Evolutionary conservation across 2,329 filamentous ascomycete species (phyloP).

Genomic region (Fusarium sp.): DNA sequence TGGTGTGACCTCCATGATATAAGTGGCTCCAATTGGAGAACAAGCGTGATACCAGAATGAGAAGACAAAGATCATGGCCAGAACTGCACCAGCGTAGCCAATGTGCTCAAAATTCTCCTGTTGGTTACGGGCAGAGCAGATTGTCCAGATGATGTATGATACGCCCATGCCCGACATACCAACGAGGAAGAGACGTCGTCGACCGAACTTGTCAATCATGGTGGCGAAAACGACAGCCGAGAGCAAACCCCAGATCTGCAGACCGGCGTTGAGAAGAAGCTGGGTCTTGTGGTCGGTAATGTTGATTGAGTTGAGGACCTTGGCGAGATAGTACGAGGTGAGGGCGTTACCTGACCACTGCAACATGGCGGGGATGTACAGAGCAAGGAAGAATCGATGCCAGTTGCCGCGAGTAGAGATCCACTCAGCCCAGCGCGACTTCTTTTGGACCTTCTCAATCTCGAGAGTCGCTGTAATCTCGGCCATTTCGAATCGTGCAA

Average conservation of each 20-base stretch:
- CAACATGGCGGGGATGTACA: constrained; percentile 42
- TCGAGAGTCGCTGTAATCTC: constrained; percentile 36
- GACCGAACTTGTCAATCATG: constrained; percentile 51
- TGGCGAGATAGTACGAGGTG: constrained; percentile 50
- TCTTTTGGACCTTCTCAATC: constrained; percentile 39
- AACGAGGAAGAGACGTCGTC: constrained; percentile 51
- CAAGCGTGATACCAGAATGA: constrained; percentile 43
- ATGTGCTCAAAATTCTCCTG: constrained; percentile 35
- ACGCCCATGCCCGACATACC: constrained; percentile 47
- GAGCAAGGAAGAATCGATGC: constrained; percentile 43
- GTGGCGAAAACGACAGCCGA: constrained; percentile 47
- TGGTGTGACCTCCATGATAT: constrained; percentile 55
- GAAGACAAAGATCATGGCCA: constrained; percentile 48
- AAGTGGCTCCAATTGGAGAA: constrained; percentile 53
- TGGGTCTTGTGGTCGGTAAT: constrained; percentile 46
- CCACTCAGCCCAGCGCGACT: constrained; percentile 30
- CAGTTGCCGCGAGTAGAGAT: constrained; percentile 41
- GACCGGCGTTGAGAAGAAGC: constrained; percentile 43
- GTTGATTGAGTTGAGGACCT: constrained; percentile 51
- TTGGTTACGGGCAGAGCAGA: constrained; percentile 48
- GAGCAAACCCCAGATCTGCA: constrained; percentile 48
- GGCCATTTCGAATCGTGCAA: constrained; percentile 32
- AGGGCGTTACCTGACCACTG: constrained; percentile 45
- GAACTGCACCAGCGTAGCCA: constrained; percentile 53
- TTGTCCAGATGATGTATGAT: constrained; percentile 51